Conservation (phyloP, 192 early-diverging fungal genomes). For the Coemansia sp. region DNA sequence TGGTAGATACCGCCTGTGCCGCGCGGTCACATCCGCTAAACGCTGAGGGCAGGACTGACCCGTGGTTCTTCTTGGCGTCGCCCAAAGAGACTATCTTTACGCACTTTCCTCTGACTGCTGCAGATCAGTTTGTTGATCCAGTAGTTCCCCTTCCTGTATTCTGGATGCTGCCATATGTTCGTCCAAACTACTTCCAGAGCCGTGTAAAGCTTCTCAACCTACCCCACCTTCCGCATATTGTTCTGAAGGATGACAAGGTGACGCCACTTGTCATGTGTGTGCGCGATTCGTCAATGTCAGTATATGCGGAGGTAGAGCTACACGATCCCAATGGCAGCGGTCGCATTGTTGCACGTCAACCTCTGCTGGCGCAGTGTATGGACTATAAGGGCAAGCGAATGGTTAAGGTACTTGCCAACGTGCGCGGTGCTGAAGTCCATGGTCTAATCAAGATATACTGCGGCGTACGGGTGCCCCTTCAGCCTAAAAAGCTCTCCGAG, state of each 20-base stretch:
- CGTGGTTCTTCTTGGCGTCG: conserved; percentile 52
- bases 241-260: conserved; percentile 47
- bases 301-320: conserved; percentile 56
- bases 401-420: conserved; percentile 52
- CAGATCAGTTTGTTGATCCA: conserved; percentile 53
- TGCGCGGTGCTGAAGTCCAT: conserved; percentile 32
- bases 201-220: conserved; percentile 53
- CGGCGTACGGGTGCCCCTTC: conserved; percentile 38
- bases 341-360: conserved; percentile 48
- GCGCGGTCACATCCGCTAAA: conserved; percentile 48
- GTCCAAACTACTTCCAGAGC: conserved; percentile 43
- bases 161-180: conserved; percentile 57
- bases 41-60: conserved; percentile 35
- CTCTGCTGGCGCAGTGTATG: conserved; percentile 55
- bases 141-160: conserved; percentile 49
- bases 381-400: conserved; percentile 54
- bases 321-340: conserved; percentile 52
- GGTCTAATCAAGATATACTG: conserved; percentile 55
- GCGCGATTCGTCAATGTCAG: conserved; percentile 38
- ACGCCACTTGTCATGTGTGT: conserved; percentile 49
- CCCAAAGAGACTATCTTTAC: conserved; percentile 53
- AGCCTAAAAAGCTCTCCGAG: conserved; percentile 23
- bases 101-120: conserved; percentile 38
- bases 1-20: conserved; percentile 51
- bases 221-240: conserved; percentile 36